Percentiles rank a stretch among this genome's conserved stretches.
Conservation (phyloP, 257 asterid species). For the Leptodermis oblonga region DNA sequence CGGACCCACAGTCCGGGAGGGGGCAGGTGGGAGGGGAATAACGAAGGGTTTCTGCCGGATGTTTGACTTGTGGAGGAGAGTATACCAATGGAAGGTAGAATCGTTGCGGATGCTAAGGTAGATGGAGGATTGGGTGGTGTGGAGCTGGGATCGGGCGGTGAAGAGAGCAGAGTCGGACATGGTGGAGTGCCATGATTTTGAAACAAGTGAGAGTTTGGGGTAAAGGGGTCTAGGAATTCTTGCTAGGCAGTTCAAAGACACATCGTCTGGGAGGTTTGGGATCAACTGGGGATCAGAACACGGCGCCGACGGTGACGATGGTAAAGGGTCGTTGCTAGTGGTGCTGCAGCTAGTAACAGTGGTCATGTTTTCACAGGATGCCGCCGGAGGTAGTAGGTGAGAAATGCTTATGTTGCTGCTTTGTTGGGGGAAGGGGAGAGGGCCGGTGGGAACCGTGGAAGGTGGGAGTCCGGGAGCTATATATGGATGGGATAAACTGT, state of each 20-base stretch:
- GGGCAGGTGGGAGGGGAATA: constrained; percentile 47
- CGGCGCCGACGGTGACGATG: constrained; percentile 9
- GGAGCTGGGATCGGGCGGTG: constrained; percentile 53
- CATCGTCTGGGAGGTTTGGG: constrained; percentile 70
- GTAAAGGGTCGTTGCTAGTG: constrained; percentile 9
- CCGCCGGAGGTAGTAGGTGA: too few relatives aligned
- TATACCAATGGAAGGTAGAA: constrained; percentile 59
- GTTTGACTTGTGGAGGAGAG: constrained; percentile 23
- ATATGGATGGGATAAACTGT: too few relatives aligned
- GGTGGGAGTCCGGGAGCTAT: too few relatives aligned
- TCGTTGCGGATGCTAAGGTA: constrained; percentile 50
- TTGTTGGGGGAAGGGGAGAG: too few relatives aligned
- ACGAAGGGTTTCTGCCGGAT: constrained; percentile 19
- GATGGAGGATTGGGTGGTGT: constrained; percentile 47
- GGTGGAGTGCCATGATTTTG: constrained; percentile 65
- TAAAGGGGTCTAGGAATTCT: constrained; percentile 55
- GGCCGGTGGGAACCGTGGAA: too few relatives aligned
- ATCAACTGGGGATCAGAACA: constrained; percentile 32
- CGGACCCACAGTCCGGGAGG: constrained; percentile 59
- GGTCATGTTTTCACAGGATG: neutral
- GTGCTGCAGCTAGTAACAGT: constrained; percentile 3
- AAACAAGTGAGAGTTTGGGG: constrained; percentile 59
- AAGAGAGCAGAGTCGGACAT: constrained; percentile 47
- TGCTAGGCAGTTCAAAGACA: constrained; percentile 67
- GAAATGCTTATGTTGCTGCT: too few relatives aligned